Base-by-base conservation (phyloP, 768 basidiomycete genomes). In the Lactarius sanguifluus region DNA sequence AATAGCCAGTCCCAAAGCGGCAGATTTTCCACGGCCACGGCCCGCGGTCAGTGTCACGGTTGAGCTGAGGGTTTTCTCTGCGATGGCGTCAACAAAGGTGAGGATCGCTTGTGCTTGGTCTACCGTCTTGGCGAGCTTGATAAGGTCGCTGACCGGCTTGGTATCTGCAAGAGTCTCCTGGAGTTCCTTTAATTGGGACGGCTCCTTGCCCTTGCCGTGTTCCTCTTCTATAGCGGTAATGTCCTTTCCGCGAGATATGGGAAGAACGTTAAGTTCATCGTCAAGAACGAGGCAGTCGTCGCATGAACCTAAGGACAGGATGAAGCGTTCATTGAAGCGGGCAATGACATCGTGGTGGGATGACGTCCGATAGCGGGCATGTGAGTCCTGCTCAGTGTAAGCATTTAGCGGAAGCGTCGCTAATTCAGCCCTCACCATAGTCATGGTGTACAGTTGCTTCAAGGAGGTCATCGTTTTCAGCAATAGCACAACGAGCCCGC, bases 281-380 rank as follows among this genome's bases (percentile, higher is more conserved):
- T 99, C 97, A 59, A 99, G 84, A 30, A 98, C 88, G 1, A 99
- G 82, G 72, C 96, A 98, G 74, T 96, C 93, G 9, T 88, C 82
- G 73, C 94, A 98, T 20, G 93, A 91, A 28, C 94, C 94, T 23
- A 99, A 86, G 23, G 97, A 99, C 20, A 99, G 85, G 72, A 99
- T 98, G 78, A 99, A 99, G 13, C 97, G 91, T 75, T 99, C 97
- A 77, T 99, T 99, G 81, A 99, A 99, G 32, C 97, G 87, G 0
- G 97, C 93, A n/a, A 88, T 81, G 36, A 96, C 90, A 7, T 89
- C 82, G 73, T 92, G 91, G 72, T 96, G 93, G 1, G 93, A 88
- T 15, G 92, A 89, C 0, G 97, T 98, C 32, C 96, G 83, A 75
- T 98, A 99, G 40, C 97, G 86, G 1, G 92, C 81, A 76, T 99